phyloP scores from a whole-genome alignment of 208 protist genomes.

The Crithidia brevicula region DNA sequence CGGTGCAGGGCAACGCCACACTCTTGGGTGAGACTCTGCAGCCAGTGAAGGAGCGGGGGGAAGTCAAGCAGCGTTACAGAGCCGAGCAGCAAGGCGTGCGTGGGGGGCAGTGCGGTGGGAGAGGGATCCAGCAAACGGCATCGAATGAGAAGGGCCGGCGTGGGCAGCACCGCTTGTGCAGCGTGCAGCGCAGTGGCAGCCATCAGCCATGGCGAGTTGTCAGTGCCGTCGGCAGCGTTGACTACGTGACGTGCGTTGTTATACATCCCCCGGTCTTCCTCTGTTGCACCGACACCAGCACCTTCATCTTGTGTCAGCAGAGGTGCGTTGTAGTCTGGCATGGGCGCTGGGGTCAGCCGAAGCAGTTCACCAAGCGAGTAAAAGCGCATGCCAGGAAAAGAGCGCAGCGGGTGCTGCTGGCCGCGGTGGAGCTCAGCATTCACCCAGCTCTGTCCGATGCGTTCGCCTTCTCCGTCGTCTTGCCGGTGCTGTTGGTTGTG shows the following conservation, averaged over 20 bases:
- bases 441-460: no score
- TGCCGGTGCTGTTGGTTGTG: no score
- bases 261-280: no score
- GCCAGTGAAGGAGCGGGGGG: conserved; percentile 8
- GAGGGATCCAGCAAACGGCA: conserved; percentile 20
- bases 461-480: no score
- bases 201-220: no score
- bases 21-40: conserved; percentile 15
- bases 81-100: conserved; percentile 29
- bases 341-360: conserved; percentile 11
- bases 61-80: conserved; percentile 11
- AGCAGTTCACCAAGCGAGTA: conserved; percentile 35
- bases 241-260: no score
- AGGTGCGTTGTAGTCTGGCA: not conserved
- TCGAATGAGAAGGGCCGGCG: conserved; percentile 28
- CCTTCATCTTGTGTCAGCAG: no score
- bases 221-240: no score
- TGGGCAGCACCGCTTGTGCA: not conserved
- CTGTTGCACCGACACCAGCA: no score
- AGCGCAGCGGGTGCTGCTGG: not conserved
- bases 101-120: conserved; percentile 10
- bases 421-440: no score
- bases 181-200: not conserved
- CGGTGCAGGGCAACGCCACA: conserved; percentile 8
- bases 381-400: conserved; percentile 17